These are phyloP conservation scores for Corymbia citriodora DNA, from an alignment of 441 rosid species.

Conservation along the genomic window DNA sequence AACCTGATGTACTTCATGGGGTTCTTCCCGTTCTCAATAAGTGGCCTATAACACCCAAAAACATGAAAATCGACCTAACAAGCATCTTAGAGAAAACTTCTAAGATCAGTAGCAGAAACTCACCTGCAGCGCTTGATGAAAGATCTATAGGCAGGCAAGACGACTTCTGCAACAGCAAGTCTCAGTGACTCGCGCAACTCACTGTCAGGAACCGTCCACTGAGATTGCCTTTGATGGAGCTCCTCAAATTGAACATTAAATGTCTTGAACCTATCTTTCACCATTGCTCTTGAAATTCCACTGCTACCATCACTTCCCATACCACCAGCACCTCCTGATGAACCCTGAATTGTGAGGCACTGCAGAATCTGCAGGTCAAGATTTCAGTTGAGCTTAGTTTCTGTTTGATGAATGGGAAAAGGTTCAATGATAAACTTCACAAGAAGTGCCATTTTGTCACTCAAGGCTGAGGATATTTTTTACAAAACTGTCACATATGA, in stretches of 20 bases:
- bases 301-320: conserved; percentile 21
- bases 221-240: conserved; percentile 83
- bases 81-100: background rate
- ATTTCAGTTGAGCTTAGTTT: conserved; percentile 2
- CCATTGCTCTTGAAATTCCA: conserved; percentile 58
- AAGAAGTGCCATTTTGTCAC: background rate
- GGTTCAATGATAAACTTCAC: background rate
- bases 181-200: conserved; percentile 82
- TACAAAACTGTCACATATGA: background rate
- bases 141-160: conserved; percentile 90
- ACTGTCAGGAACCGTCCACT: conserved; percentile 95
- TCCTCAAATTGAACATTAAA: conserved; percentile 85
- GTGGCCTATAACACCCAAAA: conserved; percentile 42
- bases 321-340: conserved; percentile 22
- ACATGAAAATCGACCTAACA: background rate
- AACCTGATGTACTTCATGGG: conserved; percentile 77
- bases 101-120: background rate
- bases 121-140: conserved; percentile 83
- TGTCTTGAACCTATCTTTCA: conserved; percentile 87
- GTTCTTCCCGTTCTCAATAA: conserved; percentile 72
- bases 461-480: background rate
- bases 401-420: background rate
- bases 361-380: conserved; percentile 61
- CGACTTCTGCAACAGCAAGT: conserved; percentile 92
- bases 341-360: conserved; percentile 68